Evolutionary conservation across 768 basidiomycete species (phyloP).

Genomic region (Pisolithus marmoratus): DNA sequence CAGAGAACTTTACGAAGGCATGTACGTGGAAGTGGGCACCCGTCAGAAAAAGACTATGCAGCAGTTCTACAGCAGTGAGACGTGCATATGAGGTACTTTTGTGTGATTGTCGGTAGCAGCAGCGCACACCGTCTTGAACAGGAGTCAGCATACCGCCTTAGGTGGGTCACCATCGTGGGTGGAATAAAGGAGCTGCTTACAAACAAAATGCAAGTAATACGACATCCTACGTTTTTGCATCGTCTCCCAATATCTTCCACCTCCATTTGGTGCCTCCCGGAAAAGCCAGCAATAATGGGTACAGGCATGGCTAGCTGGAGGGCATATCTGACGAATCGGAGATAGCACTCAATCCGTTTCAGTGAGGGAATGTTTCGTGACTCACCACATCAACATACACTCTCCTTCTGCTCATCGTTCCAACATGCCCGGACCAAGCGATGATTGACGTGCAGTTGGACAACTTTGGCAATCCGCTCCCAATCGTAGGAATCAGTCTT

Average conservation of each 20-base stretch:
- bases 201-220: too few species aligned
- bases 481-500: constrained; percentile 80
- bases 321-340: constrained; percentile 56
- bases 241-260: constrained; percentile 86
- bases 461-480: constrained; percentile 81
- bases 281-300: constrained; percentile 74
- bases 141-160: too few species aligned
- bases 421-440: constrained; percentile 73
- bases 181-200: too few species aligned
- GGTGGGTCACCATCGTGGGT: too few species aligned
- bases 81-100: too few species aligned
- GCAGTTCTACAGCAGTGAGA: too few species aligned
- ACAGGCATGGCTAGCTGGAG: constrained; percentile 89
- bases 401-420: constrained; percentile 80
- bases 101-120: too few species aligned
- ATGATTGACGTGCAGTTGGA: constrained; percentile 83
- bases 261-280: constrained; percentile 75
- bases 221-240: constrained; percentile 89
- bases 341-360: constrained; percentile 7
- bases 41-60: too few species aligned
- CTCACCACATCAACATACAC: constrained; percentile 71
- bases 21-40: too few species aligned
- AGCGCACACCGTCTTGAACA: too few species aligned
- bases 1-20: too few species aligned
- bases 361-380: constrained; percentile 7